Conservation (phyloP, 2,329 filamentous ascomycete species). For the Diatrype stigma region DNA sequence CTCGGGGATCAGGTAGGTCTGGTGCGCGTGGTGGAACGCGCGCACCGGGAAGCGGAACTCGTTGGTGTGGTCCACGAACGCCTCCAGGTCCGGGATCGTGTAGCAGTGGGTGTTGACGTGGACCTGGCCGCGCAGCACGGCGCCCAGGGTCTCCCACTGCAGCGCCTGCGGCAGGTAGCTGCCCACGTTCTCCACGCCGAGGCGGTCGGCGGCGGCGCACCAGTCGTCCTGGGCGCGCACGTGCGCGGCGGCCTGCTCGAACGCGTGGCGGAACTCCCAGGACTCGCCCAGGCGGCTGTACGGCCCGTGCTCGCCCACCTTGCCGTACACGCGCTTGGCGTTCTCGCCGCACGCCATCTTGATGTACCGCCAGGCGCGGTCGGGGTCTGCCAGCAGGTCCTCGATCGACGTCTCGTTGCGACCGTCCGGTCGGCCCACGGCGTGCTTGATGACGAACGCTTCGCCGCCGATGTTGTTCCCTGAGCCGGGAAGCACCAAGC, state of each 20-base stretch:
- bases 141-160: conserved; percentile 58
- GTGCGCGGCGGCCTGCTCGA: conserved; percentile 56
- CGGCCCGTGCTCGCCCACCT: conserved; percentile 48
- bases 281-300: conserved; percentile 63
- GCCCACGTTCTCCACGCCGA: conserved; percentile 47
- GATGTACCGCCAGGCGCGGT: conserved; percentile 64
- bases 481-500: conserved; percentile 61
- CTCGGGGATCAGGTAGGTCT: conserved; percentile 64
- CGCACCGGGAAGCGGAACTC: conserved; percentile 65
- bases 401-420: conserved; percentile 58
- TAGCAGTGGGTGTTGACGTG: conserved; percentile 71
- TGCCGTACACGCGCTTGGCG: conserved; percentile 58
- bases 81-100: conserved; percentile 64
- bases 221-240: conserved; percentile 63
- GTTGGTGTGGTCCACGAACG: conserved; percentile 65
- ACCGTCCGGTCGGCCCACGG: conserved; percentile 56
- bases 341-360: conserved; percentile 77
- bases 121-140: conserved; percentile 62
- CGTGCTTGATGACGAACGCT: conserved; percentile 65
- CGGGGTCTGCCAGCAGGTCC: conserved; percentile 63
- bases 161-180: conserved; percentile 60
- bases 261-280: conserved; percentile 64
- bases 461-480: conserved; percentile 73
- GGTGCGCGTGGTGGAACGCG: conserved; percentile 67
- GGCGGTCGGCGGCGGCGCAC: conserved; percentile 52